Conservation (phyloP, 805 yeast genomes). For the Metschnikowia dekortorum region DNA sequence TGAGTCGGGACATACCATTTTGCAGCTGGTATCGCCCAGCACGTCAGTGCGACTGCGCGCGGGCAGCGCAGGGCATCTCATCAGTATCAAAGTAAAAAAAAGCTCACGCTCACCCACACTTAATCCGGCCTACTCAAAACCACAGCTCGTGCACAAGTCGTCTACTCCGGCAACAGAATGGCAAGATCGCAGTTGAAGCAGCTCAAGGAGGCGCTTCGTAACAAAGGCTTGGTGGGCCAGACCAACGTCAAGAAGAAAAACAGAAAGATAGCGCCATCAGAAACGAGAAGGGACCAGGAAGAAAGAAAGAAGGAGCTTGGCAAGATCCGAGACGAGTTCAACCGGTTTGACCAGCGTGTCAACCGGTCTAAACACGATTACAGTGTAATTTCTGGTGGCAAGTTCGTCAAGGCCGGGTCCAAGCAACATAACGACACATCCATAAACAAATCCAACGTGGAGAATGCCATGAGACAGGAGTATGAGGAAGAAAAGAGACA, state of each 20-base stretch:
- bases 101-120: neutral
- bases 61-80: conserved; percentile 6
- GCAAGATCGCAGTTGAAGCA: conserved; percentile 86
- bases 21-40: neutral
- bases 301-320: conserved; percentile 43
- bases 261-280: conserved; percentile 51
- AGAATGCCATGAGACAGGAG: conserved; percentile 45
- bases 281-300: conserved; percentile 67
- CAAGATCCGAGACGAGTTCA: conserved; percentile 76
- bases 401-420: conserved; percentile 41
- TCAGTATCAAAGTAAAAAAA: neutral
- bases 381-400: conserved; percentile 37
- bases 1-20: neutral
- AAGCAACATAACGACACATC: conserved; percentile 34
- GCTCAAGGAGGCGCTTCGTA: conserved; percentile 70
- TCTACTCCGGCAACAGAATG: conserved; percentile 35
- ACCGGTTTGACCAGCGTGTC: conserved; percentile 79
- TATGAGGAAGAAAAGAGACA: conserved; percentile 60
- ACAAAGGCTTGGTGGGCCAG: conserved; percentile 83
- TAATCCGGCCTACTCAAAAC: too few relatives aligned
- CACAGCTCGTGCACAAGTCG: neutral
- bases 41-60: neutral
- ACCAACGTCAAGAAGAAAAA: conserved; percentile 60
- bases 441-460: conserved; percentile 32
- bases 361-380: conserved; percentile 60